Base-by-base conservation (phyloP, 2,329 filamentous ascomycete species). In the Drechslerella stenobrocha region DNA sequence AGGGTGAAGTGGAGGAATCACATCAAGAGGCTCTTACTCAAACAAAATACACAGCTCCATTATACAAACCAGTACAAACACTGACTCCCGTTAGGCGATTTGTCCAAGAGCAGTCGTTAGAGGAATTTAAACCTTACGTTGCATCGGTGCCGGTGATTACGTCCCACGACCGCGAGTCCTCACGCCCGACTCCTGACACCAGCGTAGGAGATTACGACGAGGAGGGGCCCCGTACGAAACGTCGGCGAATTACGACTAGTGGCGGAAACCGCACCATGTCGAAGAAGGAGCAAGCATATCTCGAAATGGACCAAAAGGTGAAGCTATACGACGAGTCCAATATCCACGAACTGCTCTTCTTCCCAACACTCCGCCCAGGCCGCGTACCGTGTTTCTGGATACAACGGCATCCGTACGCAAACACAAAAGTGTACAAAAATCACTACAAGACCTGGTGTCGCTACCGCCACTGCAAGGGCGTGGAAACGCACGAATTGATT, bases 401-500 rank as follows among this genome's bases (percentile, higher is more conserved):
- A 8, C 64, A 69, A 47, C 37, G 64, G 18, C 64, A 69, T 45
- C 64, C 64, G 2, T 69, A 69, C 20, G 64, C 57, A 9, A 61
- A 61, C 23, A 61, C 64, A 5, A 52, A 45, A 15, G 35, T 63
- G 13, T 69, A 69, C 28, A 42, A 57, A 7, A 57, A 69, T 18
- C 56, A 61, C 23, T 63, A 53, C 15, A 52, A 40, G 34, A 69
- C 64, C 7, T 69, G 64, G 64, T 69, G 64, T 30, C 64, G 58
- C 3, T 69, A 69, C 30, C 58, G 57, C 15, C 52, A 63, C 11
- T 69, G 64, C 37, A 69, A 50, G 23, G 64, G 64, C 15, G 47
- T 69, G 3, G 64, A 69, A 44, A 69, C 64, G 1, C 6, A 51
- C n/a, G 56, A 61, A 34, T 13, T 63, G 22, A 69, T 69, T 11